phyloP scores from a whole-genome alignment of 2,329 filamentous ascomycete species.

The Arachnomyces sp. region DNA sequence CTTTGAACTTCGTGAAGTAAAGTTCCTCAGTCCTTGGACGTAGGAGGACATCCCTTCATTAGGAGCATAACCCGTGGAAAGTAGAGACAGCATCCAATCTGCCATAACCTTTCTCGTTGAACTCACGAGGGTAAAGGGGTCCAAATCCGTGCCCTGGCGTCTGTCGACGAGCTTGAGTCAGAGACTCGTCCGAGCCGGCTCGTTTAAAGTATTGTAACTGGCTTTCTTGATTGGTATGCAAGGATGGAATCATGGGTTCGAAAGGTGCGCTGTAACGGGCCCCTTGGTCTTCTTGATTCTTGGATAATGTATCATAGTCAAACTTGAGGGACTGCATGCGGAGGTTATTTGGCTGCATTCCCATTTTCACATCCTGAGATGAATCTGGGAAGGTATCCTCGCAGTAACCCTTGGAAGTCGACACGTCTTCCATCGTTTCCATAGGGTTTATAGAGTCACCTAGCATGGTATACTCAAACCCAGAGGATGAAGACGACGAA shows the following conservation, averaged over 20 bases:
- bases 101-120: slow-evolving; percentile 20
- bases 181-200: slow-evolving; percentile 11
- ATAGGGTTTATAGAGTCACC: slow-evolving; percentile 33
- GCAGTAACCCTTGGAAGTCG: slow-evolving; percentile 28
- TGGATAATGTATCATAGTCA: slow-evolving; percentile 20
- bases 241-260: slow-evolving; percentile 24
- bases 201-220: slow-evolving; percentile 21
- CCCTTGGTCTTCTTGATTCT: slow-evolving; percentile 18
- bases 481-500: slow-evolving; percentile 31
- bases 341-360: slow-evolving; percentile 12
- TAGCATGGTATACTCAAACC: slow-evolving; percentile 30
- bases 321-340: slow-evolving; percentile 21
- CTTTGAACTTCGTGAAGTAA: too few species aligned
- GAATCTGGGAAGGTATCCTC: slow-evolving; percentile 22
- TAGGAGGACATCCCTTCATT: slow-evolving; percentile 1
- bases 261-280: slow-evolving; percentile 22
- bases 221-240: slow-evolving; percentile 22
- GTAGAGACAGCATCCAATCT: slow-evolving; percentile 28
- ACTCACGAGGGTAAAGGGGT: slow-evolving; percentile 21
- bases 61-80: slow-evolving; percentile 30
- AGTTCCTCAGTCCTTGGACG: slow-evolving; percentile 7
- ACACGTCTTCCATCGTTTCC: slow-evolving; percentile 28
- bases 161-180: slow-evolving; percentile 18
- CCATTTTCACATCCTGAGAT: slow-evolving; percentile 17
- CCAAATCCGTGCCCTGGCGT: slow-evolving; percentile 24